These are phyloP conservation scores for Lipomyces lipofer DNA, from an alignment of 805 yeast species.

Conservation along the genomic window DNA sequence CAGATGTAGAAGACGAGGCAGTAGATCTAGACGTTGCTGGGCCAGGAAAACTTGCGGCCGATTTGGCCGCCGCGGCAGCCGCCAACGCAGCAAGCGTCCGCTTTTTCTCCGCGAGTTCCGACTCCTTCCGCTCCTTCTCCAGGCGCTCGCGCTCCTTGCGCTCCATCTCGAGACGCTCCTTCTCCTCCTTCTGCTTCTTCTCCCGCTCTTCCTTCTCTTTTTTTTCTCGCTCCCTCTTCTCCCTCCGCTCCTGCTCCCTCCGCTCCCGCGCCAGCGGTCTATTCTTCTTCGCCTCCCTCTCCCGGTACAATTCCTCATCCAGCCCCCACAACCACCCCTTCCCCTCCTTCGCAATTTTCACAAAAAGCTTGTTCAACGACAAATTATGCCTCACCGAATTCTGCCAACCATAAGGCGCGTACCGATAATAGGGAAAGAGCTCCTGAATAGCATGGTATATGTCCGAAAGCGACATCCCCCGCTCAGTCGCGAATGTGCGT, in stretches of 20 bases:
- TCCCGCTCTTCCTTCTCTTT: constrained; percentile 35
- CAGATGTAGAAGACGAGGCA: constrained; percentile 2
- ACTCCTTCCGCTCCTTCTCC: constrained; percentile 27
- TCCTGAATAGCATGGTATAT: constrained; percentile 85
- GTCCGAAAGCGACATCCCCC: constrained; percentile 80
- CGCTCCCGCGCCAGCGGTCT: constrained; percentile 54
- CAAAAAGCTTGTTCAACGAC: constrained; percentile 80
- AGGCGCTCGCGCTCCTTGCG: constrained; percentile 24
- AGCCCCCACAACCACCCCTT: constrained; percentile 94
- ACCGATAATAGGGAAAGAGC: constrained; percentile 84
- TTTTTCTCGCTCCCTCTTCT: constrained; percentile 35
- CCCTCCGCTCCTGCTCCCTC: constrained; percentile 59
- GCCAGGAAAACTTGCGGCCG: constrained; percentile 13
- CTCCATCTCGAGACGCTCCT: constrained; percentile 33
- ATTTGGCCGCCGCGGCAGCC: constrained; percentile 23
- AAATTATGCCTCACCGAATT: constrained; percentile 88
- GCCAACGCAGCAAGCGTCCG: constrained; percentile 23
- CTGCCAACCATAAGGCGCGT: constrained; percentile 98
- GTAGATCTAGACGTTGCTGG: constrained; percentile 3
- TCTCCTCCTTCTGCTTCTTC: constrained; percentile 45
- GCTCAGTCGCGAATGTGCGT: constrained; percentile 60
- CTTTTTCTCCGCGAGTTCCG: constrained; percentile 33
- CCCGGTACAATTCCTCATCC: constrained; percentile 80
- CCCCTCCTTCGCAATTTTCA: constrained; percentile 80
- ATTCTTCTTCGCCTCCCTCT: constrained; percentile 72